Base-by-base conservation (phyloP, 139 green algal species). In the Chlamydomonas urium region DNA sequence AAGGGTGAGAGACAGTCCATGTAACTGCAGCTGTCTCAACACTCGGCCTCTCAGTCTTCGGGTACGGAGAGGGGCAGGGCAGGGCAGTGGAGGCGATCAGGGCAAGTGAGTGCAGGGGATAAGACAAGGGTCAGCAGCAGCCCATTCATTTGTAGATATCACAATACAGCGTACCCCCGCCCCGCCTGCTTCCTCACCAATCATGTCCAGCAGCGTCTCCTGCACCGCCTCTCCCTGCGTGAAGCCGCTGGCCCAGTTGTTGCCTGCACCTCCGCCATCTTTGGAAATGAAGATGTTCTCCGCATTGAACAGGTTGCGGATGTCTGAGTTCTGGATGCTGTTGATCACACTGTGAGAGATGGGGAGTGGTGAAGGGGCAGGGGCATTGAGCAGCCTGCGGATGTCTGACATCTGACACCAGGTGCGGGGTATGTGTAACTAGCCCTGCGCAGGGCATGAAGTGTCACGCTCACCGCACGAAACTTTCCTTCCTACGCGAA, bases 171-270 rank as follows among this genome's bases (percentile, higher is more conserved):
- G 14, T 53, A 53, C 14, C 42, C 17, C 42, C 42, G 14, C 17
- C 42, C 17, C 42, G 10, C 42, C 17, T 17, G 10, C 42, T 53
- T 17, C 17, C 42, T 53, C 29, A 93, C 90, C 90, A 21, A 99
- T 97, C 94, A 99, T 99, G 78, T 99, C 96, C 35, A 99, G 72
- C 36, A 99, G 89, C 62, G 94, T 92, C 76, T 99, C 96, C 74
- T 95, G 80, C 36, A 97, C 85, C 3, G 37, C 63, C 79, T 96
- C 93, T 0, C 88, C 95, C 83, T 99, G 93, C 2, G 81, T 79
- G 74, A 94, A 99, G 3, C 96, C 96, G 66, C 79, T 94, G 31
- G 93, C 96, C 96, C 96, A 99, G 81, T 98, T 99, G 83, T 99
- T 99, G 21, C 96, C 96, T 17, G 96, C 96, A 24, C 96, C 96